Evolutionary conservation across 441 rosid genomes (phyloP).

Genomic region (Gossypium gossypioides): DNA sequence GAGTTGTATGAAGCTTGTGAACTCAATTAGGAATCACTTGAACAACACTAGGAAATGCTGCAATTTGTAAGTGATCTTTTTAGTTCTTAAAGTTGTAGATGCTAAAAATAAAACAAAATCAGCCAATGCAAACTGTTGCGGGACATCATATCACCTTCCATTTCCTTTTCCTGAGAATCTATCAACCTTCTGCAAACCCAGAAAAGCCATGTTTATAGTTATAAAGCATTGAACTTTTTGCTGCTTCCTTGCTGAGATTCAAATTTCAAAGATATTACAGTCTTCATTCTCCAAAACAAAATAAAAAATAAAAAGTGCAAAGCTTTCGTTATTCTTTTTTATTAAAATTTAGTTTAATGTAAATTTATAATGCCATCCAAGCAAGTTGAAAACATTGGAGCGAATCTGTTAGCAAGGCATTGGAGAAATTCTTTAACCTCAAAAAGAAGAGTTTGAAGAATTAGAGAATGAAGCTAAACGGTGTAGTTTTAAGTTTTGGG

Average conservation of each 20-base stretch:
- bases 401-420: too few species aligned
- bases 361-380: not conserved
- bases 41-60: constrained; percentile 34
- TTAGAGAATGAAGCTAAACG: too few species aligned
- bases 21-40: constrained; percentile 31
- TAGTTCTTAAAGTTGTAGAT: not conserved
- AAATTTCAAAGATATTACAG: too few species aligned
- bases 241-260: constrained; percentile 39
- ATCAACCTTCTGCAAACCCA: constrained; percentile 49
- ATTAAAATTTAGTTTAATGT: not conserved
- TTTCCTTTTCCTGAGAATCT: constrained; percentile 32
- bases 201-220: constrained; percentile 60
- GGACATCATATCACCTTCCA: constrained; percentile 27
- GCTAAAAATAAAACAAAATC: not conserved
- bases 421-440: too few species aligned
- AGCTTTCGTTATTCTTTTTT: not conserved
- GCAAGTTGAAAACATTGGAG: too few species aligned
- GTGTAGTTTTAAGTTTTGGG: too few species aligned
- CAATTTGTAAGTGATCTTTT: not conserved
- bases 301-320: not conserved
- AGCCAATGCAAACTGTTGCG: not conserved
- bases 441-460: too few species aligned
- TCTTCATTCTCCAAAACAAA: not conserved
- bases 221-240: constrained; percentile 40
- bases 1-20: constrained; percentile 64